Percentiles rank a stretch among this genome's conserved stretches.
These are phyloP conservation scores for Durusdinium trenchii DNA, from an alignment of 73 alveolate species.

Conservation along the genomic window DNA sequence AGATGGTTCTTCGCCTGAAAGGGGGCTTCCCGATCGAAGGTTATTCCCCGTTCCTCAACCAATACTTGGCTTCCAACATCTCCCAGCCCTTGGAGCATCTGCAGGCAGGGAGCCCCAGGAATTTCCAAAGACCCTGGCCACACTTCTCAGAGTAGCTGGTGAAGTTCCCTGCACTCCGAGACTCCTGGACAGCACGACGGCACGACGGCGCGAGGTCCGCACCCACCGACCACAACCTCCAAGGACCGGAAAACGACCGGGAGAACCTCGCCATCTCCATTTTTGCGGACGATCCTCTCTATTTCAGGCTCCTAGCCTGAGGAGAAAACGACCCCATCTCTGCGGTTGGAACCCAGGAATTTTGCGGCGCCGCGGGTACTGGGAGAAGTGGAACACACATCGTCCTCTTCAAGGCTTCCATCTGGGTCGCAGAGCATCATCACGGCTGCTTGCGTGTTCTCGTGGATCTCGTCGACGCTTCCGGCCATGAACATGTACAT, in stretches of 20 bases:
- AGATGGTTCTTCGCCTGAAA: no score
- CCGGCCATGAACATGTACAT: constrained; percentile 54
- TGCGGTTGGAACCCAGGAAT: background rate
- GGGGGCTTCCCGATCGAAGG: no score
- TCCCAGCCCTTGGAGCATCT: background rate
- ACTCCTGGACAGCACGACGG: no score
- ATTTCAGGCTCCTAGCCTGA: background rate
- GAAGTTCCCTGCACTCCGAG: constrained; percentile 49
- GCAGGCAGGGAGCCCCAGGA: background rate
- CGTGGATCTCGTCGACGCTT: constrained; percentile 55
- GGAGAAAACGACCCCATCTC: background rate
- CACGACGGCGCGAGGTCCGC: no score
- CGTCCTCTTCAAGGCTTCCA: constrained; percentile 18
- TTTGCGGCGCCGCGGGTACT: no score
- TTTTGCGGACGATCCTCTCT: no score
- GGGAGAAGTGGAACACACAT: background rate
- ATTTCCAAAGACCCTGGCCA: constrained; percentile 48
- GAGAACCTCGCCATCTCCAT: no score
- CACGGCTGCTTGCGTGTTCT: constrained; percentile 50
- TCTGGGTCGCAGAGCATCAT: constrained; percentile 48
- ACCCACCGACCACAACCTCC: no score
- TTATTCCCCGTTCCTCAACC: no score
- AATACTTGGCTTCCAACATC: background rate
- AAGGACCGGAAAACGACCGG: no score
- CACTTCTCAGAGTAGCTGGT: constrained; percentile 32